These are phyloP conservation scores for Coemansia sp. DNA, from an alignment of 371 early-diverging fungal species.

Conservation along the genomic window DNA sequence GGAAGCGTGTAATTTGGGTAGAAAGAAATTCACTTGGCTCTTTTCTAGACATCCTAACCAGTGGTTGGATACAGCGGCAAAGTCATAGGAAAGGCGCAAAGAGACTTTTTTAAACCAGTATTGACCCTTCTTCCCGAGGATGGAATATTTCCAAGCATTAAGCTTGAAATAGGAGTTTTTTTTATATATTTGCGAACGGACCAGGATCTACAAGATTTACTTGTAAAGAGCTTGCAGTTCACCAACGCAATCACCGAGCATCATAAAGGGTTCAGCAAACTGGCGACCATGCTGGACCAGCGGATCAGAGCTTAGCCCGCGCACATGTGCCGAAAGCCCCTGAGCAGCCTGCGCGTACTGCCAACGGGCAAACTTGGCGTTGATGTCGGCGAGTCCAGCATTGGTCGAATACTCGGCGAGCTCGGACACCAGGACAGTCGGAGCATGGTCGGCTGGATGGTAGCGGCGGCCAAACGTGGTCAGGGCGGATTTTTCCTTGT, in stretches of 20 bases:
- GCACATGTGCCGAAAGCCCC: slow-evolving; percentile 1
- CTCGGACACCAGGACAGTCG: slow-evolving; percentile 2
- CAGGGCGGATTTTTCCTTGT: slow-evolving; percentile 24
- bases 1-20: no score
- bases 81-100: background rate
- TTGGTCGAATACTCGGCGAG: slow-evolving; percentile 18
- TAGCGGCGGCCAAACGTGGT: background rate
- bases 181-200: no score
- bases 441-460: slow-evolving; percentile 10
- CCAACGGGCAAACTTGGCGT: background rate
- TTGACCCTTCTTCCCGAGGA: background rate
- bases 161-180: no score
- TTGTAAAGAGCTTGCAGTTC: slow-evolving; percentile 5
- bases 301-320: slow-evolving; percentile 11
- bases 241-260: slow-evolving; percentile 16
- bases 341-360: slow-evolving; percentile 10
- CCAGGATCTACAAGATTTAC: background rate
- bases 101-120: background rate
- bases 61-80: no score
- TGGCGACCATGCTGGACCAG: slow-evolving; percentile 22
- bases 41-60: no score
- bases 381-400: slow-evolving; percentile 8
- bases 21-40: no score
- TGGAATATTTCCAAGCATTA: background rate
- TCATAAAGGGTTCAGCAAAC: slow-evolving; percentile 8